Evolutionary conservation across 2,329 filamentous ascomycete species (phyloP).

Genomic region (Xylaria sp.): DNA sequence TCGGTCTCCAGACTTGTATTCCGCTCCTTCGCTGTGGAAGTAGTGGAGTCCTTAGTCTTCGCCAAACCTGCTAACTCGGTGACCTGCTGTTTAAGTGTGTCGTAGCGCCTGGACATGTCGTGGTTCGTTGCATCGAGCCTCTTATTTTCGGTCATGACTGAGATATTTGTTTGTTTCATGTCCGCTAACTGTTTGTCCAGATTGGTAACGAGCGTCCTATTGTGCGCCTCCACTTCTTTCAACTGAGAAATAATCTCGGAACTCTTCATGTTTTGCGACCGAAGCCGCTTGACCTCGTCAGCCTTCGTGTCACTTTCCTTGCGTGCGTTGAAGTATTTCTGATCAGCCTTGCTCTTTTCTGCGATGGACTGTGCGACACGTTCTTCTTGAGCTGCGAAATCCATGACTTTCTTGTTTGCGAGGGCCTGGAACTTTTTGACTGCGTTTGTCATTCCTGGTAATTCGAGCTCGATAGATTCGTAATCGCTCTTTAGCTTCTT

Average conservation of each 20-base stretch:
- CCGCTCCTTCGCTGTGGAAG: constrained; percentile 63
- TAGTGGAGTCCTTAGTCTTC: constrained; percentile 76
- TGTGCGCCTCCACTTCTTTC: constrained; percentile 87
- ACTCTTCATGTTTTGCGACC: constrained; percentile 86
- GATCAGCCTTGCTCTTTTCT: constrained; percentile 96
- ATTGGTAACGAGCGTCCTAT: constrained; percentile 79
- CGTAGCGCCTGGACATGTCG: constrained; percentile 76
- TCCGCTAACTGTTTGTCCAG: constrained; percentile 92
- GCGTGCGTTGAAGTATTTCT: constrained; percentile 97
- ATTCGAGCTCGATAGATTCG: constrained; percentile 83
- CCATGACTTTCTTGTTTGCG: constrained; percentile 86
- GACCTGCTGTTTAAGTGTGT: constrained; percentile 80
- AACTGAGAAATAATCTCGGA: constrained; percentile 93
- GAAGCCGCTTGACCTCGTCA: constrained; percentile 80
- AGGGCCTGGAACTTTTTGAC: constrained; percentile 90
- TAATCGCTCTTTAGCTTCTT: constrained; percentile 82
- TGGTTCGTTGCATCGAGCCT: constrained; percentile 76
- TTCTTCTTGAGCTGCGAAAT: constrained; percentile 80
- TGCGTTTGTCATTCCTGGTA: constrained; percentile 88
- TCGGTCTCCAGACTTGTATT: constrained; percentile 76
- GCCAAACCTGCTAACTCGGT: constrained; percentile 79
- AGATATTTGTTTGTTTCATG: constrained; percentile 80
- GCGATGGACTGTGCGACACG: constrained; percentile 77
- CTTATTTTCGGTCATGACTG: constrained; percentile 77
- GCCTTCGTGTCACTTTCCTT: constrained; percentile 91